Conservation (phyloP, 441 rosid species). For the Erodium moschatum region DNA sequence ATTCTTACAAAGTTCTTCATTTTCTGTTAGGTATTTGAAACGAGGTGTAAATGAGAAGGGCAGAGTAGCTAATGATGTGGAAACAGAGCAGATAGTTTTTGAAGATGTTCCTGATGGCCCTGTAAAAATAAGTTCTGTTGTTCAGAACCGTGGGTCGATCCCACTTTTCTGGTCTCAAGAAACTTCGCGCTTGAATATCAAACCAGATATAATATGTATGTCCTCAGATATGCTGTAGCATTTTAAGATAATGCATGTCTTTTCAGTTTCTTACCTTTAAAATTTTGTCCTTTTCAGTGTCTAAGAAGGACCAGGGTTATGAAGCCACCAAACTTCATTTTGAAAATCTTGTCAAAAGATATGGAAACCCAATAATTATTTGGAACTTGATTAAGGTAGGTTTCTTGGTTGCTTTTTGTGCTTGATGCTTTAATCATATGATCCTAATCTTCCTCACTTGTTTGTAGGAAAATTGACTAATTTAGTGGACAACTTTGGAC, state of each 20-base stretch:
- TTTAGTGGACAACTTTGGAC: background rate
- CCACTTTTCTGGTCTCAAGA: conserved; percentile 99
- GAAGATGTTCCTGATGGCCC: conserved; percentile 84
- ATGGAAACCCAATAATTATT: conserved; percentile 91
- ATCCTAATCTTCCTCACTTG: background rate
- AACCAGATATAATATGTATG: conserved; percentile 90
- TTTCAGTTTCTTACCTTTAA: background rate
- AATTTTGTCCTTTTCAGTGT: conserved; percentile 40
- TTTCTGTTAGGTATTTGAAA: conserved; percentile 65
- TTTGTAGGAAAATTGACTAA: background rate
- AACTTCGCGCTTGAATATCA: conserved; percentile 88
- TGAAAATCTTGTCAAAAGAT: conserved; percentile 84
- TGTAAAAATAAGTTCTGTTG: conserved; percentile 71
- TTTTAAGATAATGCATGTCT: conserved; percentile 15
- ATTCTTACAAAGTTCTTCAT: background rate
- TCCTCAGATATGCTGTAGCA: conserved; percentile 18
- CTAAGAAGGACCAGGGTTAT: conserved; percentile 77
- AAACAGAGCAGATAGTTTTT: conserved; percentile 92
- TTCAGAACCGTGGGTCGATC: conserved; percentile 96
- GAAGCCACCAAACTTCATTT: conserved; percentile 94
- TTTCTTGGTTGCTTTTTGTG: conserved; percentile 2
- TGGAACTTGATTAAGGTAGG: conserved; percentile 87
- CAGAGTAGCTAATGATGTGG: conserved; percentile 97
- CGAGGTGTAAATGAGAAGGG: conserved; percentile 96
- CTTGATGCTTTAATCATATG: background rate